Percentiles rank a stretch among this genome's conserved stretches.
Evolutionary conservation across 371 early-diverging fungal genomes (phyloP).

Genomic region (Blakeslea trispora): DNA sequence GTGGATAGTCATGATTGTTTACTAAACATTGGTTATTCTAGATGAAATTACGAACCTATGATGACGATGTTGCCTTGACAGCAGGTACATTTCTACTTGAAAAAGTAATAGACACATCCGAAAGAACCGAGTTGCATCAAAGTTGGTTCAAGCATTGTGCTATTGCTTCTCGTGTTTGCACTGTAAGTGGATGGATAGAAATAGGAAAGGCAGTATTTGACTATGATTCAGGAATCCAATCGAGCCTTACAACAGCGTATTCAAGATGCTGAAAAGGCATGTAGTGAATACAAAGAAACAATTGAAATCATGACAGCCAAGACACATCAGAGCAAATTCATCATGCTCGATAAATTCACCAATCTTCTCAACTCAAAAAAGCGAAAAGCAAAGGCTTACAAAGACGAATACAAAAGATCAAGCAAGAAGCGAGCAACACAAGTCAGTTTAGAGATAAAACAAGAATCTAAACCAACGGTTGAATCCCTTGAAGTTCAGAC

Average conservation of each 20-base stretch:
- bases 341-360: background rate
- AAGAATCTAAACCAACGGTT: background rate
- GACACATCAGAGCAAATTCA: background rate
- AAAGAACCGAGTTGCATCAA: background rate
- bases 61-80: background rate
- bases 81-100: background rate
- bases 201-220: too few species aligned
- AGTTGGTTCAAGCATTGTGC: background rate
- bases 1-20: background rate
- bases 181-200: background rate
- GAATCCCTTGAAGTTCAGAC: background rate
- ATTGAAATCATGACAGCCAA: background rate
- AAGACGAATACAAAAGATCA: background rate
- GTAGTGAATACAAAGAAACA: background rate
- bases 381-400: background rate
- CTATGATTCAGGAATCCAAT: background rate
- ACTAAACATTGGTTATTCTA: background rate
- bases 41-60: constrained; percentile 5
- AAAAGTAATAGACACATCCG: background rate
- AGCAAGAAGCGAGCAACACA: background rate
- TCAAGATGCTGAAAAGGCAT: background rate
- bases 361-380: constrained; percentile 5
- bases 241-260: constrained; percentile 1
- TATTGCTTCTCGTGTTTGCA: background rate
- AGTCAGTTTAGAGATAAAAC: background rate